Percentiles rank a stretch among this genome's conserved stretches.
Evolutionary conservation across 2,329 filamentous ascomycete genomes (phyloP).

Genomic region (Cladobotryum mycophilum): DNA sequence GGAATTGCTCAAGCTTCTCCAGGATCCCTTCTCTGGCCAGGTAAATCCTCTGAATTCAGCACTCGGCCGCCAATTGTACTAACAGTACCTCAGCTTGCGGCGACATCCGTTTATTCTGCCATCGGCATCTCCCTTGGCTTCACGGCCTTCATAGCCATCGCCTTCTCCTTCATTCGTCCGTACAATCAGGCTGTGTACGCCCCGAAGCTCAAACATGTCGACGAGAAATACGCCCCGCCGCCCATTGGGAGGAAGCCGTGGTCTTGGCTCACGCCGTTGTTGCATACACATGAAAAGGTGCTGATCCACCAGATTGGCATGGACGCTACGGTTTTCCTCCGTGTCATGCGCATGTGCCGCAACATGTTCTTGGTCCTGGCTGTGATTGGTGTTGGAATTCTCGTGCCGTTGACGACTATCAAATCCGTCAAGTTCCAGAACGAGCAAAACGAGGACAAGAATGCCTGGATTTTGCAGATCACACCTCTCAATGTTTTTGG

Average conservation of each 20-base stretch:
- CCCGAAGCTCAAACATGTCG: constrained; percentile 86
- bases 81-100: constrained; percentile 20
- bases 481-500: constrained; percentile 52
- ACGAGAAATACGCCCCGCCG: constrained; percentile 83
- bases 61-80: background rate
- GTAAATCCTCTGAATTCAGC: constrained; percentile 27
- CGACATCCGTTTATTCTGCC: constrained; percentile 64
- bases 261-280: constrained; percentile 75
- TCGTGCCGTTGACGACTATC: constrained; percentile 73
- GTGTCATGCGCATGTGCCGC: constrained; percentile 83
- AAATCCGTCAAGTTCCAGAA: constrained; percentile 26
- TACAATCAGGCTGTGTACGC: constrained; percentile 92
- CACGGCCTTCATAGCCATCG: constrained; percentile 64
- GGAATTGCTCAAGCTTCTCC: constrained; percentile 42
- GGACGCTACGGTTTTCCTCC: constrained; percentile 85
- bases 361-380: constrained; percentile 76
- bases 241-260: constrained; percentile 80
- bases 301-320: constrained; percentile 79
- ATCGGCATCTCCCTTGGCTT: constrained; percentile 73
- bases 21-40: constrained; percentile 44
- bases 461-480: constrained; percentile 50
- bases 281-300: constrained; percentile 69
- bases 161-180: constrained; percentile 85
- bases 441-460: constrained; percentile 11
- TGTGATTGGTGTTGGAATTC: constrained; percentile 65